Conservation (phyloP, 225 moss, liverwort and hornwort genomes). For the Sphagnum contortum region DNA sequence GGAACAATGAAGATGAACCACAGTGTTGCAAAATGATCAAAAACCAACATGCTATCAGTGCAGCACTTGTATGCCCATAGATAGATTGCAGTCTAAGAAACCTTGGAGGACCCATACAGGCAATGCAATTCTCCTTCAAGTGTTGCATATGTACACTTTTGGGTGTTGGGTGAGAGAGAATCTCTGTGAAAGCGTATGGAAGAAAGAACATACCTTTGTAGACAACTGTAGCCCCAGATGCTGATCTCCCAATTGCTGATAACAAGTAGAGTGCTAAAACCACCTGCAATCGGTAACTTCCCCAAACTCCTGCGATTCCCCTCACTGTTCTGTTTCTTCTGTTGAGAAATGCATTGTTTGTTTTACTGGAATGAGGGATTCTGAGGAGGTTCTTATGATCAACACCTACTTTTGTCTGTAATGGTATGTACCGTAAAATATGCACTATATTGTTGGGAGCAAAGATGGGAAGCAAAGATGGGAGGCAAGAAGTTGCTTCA, state of each 20-base stretch:
- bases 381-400: no score
- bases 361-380: no score
- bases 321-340: no score
- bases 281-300: constrained; percentile 18
- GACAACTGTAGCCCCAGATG: constrained; percentile 67
- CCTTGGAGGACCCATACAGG: not conserved
- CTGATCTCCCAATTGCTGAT: constrained; percentile 59
- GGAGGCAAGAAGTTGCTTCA: no score
- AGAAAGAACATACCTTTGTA: constrained; percentile 27
- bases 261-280: constrained; percentile 45
- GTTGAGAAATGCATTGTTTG: no score
- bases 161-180: not conserved
- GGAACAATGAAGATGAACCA: constrained; percentile 76
- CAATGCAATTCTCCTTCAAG: not conserved
- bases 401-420: no score
- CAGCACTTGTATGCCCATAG: not conserved
- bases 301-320: no score
- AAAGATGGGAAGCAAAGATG: no score
- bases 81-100: not conserved
- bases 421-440: no score
- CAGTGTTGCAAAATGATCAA: constrained; percentile 30
- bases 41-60: constrained; percentile 4
- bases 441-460: no score
- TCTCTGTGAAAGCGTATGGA: not conserved
- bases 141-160: no score